Base-by-base conservation (phyloP, 768 basidiomycete genomes). In the Hygrophoropsis aurantiaca region DNA sequence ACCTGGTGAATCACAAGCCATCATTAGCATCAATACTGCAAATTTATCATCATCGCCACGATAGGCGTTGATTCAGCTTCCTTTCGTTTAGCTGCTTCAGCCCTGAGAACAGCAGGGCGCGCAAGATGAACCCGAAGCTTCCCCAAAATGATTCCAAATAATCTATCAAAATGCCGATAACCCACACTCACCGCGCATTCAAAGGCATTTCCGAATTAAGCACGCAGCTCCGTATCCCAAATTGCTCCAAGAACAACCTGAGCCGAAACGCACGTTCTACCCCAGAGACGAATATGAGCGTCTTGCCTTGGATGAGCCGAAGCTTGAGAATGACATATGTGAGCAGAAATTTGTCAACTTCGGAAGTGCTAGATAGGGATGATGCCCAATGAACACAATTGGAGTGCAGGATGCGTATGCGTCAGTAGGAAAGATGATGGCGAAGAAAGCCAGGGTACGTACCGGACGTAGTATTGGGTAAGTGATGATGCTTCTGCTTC, bases 201-300 rank as follows among this genome's bases (percentile, higher is more conserved):
- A 98, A 70, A 0, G 97, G 97, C 24, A 99, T 70, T 68, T 98
- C 97, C 11, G 92, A 90, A 60, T 99, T 97, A 20, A 99, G 77
- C 1, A 99, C 94, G 55, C 95, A 97, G 54, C 86, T 87, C 67
- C 93, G 93, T 64, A 98, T 90, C 0, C 90, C 94, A 58, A 97
- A 98, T 67, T 97, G 94, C 58, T 98, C 97, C 34, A 99, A 74
- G 70, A 98, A 99, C n/a, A 99, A 81, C 64, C 97, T 97, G 51
- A 99, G 75, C 44, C 94, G 87, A 65, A 98, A 99, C 44, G 86
- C 86, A 19, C 95, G 84, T 56, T 97, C 94, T 38, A 97, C 87
- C 59, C 92, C 87, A 69, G 97, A 97, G 44, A 98, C 95, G 59
- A 99, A 99, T 32, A 99, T 69, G 53, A 99, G 87, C 57, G 87